Evolutionary conservation across 129 eudicot species (phyloP), one percentile per base, ranked within the genome.

Genomic region (Dittrichia graveolens): DNA sequence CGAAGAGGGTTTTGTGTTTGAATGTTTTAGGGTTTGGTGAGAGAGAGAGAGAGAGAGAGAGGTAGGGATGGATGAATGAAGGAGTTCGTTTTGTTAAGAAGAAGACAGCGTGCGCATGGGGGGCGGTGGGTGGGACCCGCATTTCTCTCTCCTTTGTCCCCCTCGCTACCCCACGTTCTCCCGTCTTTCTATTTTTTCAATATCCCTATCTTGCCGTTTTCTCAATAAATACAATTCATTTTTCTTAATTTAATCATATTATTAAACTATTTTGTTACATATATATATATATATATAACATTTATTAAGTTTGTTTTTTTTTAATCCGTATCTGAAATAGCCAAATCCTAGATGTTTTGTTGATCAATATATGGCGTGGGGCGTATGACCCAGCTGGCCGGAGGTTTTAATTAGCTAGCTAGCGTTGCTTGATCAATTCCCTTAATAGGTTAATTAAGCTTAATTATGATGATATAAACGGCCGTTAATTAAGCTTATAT

Each of bases 101-200:
- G 77, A 70, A 62, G 89, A 83, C 83, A 65, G 91, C 86, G 81
- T 83, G 97, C 85, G 88, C 81, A 83, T 91, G 91, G 91, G 86
- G 88, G 85, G 91, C 87, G 88, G 77, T 72, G 70, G 57, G 40
- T 78, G 85, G 82, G 85, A 19, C 89, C 85, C 77, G 44, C 69
- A 7, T 68, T 72, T 73, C 84, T 82, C 90, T 75, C 84, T 76
- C 84, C 74, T 65, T 82, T 80, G 83, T 88, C 81, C 43, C 80
- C 75, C 40, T 45, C 48, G 42, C 75, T 50, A 57, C 44, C 57
- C 75, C 81, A 75, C 59, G 67, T 79, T 67, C 85, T 55, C 82
- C 79, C 39, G 62, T 39, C 72, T 56, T 57, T 50, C 43, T 50
- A 47, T 43, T 48, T 65, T 64, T 42, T 62, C 16, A 14, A 14